Conservation (phyloP, 2,329 filamentous ascomycete species). For the Neofusicoccum sp. region DNA sequence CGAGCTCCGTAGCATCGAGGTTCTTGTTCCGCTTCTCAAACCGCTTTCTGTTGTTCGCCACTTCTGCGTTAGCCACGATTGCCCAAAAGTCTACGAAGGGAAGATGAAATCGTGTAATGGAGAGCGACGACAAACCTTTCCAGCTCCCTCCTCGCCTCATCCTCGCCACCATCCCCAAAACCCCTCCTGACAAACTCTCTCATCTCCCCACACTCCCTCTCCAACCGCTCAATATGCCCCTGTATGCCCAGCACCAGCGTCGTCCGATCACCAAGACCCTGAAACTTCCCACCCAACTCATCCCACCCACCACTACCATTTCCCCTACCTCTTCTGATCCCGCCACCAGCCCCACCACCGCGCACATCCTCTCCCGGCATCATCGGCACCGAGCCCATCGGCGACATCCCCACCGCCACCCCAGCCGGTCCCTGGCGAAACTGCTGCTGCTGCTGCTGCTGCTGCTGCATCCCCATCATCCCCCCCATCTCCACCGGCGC, state of each 20-base stretch:
- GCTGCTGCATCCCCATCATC: background rate
- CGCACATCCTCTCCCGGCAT: no score
- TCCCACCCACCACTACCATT: background rate
- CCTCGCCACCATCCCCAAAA: background rate
- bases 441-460: background rate
- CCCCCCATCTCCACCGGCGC: background rate
- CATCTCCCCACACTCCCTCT: background rate
- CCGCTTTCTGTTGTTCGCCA: background rate
- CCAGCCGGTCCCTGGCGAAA: no score
- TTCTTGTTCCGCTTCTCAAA: slow-evolving; percentile 5
- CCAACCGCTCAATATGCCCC: background rate
- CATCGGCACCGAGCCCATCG: no score
- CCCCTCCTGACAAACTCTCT: background rate
- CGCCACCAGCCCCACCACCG: background rate
- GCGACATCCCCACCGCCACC: no score
- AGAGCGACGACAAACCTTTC: background rate
- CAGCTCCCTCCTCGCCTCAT: background rate
- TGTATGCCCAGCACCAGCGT: background rate
- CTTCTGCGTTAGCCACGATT: background rate
- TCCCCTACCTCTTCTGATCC: background rate
- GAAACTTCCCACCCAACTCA: background rate
- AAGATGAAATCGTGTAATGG: no score
- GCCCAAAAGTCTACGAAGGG: background rate
- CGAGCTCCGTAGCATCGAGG: background rate
- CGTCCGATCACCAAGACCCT: background rate